Evolutionary conservation across 2,329 filamentous ascomycete species (phyloP), one percentile per base, ranked within the genome.

Genomic region (Fusarium scirpi): DNA sequence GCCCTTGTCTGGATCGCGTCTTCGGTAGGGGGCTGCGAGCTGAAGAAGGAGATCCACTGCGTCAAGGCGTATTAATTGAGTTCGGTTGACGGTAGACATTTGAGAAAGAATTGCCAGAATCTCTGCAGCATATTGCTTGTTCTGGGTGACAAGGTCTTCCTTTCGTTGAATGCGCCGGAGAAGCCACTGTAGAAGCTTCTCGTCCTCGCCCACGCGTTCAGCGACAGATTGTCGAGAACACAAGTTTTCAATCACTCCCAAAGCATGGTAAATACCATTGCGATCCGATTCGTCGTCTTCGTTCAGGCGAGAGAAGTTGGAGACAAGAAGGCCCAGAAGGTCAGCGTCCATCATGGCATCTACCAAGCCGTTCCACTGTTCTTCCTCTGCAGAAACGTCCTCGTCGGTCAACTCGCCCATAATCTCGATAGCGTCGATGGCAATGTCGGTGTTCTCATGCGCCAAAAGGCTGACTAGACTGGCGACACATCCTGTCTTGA

Each of bases 401-500:
- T 99, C 94, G 75, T 98, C 96, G 16, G 94, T 97, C 72, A 98
- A 83, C 82, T 99, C 96, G 59, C 89, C 91, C 53, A 99, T 89
- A 48, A 98, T 92, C 82, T 98, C 92, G 52, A 97, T 90, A 1
- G 92, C 93, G 69, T 92, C 93, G 74, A 98, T 97, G 13, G 96
- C 94, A 70, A 99, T 97, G 77, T 99, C 96, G 1, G 94, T 95
- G 78, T 99, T 99, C 75, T 99, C 96, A 78, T 99, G 96, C 18
- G 95, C 91, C 51, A 99, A 83, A 55, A 99, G 81, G 3, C 91
- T 89, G 3, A 97, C 93, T 53, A 99, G 81, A 58, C 91, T 94
- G 7, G 82, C 87, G 1, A 90, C 89, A 63, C 90, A 92, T 22
- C 92, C 92, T 54, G 94, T 84, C 71, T 89, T 90, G 32, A 91